These are phyloP conservation scores for Bidens hawaiensis DNA, from an alignment of 140 eudicot genomes.

Conservation along the genomic window DNA sequence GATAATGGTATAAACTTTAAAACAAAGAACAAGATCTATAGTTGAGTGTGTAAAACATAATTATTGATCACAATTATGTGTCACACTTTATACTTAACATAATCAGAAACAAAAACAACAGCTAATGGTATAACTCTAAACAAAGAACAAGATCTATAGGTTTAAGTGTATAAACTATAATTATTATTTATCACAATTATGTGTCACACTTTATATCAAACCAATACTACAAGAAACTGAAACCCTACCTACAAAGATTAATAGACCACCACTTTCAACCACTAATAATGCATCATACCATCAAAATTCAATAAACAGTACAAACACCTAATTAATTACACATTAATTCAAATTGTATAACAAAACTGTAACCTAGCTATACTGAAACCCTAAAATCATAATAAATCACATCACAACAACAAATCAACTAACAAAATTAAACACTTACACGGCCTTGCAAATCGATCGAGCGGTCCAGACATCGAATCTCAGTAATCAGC, in stretches of 20 bases:
- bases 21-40: not conserved
- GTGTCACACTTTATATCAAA: too few species aligned
- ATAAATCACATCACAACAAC: not conserved
- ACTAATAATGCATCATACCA: not conserved
- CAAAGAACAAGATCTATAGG: not conserved
- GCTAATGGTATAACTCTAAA: not conserved
- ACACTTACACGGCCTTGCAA: constrained; percentile 87
- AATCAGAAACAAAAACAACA: not conserved
- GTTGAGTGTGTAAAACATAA: too few species aligned
- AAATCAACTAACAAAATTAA: not conserved
- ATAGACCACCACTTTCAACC: not conserved
- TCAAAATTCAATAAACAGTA: constrained; percentile 1
- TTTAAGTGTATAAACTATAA: too few species aligned
- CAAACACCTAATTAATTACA: constrained; percentile 9
- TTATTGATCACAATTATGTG: too few species aligned
- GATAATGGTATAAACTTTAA: not conserved
- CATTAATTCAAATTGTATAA: not conserved
- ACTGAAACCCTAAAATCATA: constrained; percentile 24
- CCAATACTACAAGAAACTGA: not conserved
- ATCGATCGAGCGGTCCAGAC: constrained; percentile 93
- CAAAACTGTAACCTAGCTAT: constrained; percentile 3
- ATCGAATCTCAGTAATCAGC: constrained; percentile 28
- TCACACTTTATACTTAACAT: too few species aligned
- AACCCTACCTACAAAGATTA: not conserved
- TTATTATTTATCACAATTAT: too few species aligned